Percentiles rank a stretch among this genome's conserved stretches.
Conservation (phyloP, 2,329 filamentous ascomycete genomes). For the Aspergillus aculeatinus region DNA sequence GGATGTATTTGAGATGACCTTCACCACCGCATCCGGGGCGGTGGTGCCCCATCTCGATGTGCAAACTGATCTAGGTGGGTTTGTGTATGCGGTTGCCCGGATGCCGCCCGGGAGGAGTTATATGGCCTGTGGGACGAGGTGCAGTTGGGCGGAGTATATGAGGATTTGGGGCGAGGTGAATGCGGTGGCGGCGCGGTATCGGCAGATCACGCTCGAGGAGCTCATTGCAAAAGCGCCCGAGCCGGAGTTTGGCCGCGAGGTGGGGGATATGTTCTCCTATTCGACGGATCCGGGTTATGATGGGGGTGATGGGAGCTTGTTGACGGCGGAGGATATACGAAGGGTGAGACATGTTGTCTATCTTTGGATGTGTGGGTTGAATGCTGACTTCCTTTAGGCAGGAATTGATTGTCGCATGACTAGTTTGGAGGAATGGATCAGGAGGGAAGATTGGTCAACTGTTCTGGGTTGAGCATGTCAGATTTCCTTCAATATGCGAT, state of each 20-base stretch:
- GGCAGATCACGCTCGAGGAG: conserved; percentile 42
- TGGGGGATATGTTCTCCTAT: conserved; percentile 51
- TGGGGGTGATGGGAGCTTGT: conserved; percentile 43
- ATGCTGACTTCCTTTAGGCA: conserved; percentile 28
- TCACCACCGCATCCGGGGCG: conserved; percentile 46
- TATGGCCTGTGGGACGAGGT: conserved; percentile 50
- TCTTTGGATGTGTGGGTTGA: background rate
- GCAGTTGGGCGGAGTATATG: conserved; percentile 51
- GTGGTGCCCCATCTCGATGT: conserved; percentile 49
- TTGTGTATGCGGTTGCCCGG: conserved; percentile 51
- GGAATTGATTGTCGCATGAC: conserved; percentile 44
- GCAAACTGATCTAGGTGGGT: conserved; percentile 49
- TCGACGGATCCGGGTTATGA: conserved; percentile 52
- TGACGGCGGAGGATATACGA: conserved; percentile 47
- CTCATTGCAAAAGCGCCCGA: conserved; percentile 43
- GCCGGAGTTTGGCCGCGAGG: conserved; percentile 46
- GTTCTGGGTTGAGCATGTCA: background rate
- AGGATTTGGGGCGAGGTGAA: conserved; percentile 43
- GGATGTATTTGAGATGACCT: conserved; percentile 49
- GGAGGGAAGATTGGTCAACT: conserved; percentile 28
- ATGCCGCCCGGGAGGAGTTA: conserved; percentile 52
- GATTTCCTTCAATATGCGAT: background rate
- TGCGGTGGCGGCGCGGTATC: conserved; percentile 38
- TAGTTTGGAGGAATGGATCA: conserved; percentile 28
- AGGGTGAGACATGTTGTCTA: conserved; percentile 36